Evolutionary conservation across 202 grass and related monocot genomes (phyloP).

Genomic region (Dendrocalamus latiflorus): DNA sequence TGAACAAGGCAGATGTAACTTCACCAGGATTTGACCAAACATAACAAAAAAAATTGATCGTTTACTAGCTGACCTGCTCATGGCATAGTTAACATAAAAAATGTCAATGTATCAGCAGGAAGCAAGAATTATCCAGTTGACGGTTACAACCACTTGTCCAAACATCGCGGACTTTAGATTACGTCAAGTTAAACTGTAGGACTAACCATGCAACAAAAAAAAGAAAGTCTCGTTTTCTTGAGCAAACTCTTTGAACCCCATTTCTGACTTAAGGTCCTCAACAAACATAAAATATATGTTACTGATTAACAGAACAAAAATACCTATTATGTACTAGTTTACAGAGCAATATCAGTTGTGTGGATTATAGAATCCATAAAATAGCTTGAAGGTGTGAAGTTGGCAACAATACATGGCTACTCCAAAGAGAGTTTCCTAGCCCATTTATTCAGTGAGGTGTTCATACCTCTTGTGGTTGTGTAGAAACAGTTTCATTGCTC

Average conservation of each 20-base stretch:
- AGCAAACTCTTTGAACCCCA: neutral
- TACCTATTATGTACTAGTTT: neutral
- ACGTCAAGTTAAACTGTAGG: neutral
- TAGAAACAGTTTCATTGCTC: slow-evolving; percentile 36
- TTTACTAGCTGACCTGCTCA: neutral
- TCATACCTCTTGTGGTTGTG: slow-evolving; percentile 50
- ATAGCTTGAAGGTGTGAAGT: no score
- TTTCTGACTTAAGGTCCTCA: neutral
- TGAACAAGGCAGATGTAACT: neutral
- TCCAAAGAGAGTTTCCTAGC: neutral
- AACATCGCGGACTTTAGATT: neutral
- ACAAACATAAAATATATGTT: neutral
- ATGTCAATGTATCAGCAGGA: neutral
- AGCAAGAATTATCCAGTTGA: neutral
- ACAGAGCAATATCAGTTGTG: neutral
- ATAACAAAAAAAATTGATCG: neutral
- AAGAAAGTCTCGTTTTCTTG: neutral
- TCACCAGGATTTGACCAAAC: neutral
- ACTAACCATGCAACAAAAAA: neutral
- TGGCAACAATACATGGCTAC: slow-evolving; percentile 3
- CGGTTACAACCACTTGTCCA: neutral
- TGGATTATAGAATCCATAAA: neutral
- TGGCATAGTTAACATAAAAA: neutral
- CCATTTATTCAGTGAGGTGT: neutral
- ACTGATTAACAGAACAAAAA: neutral